Evolutionary conservation across 1,139 yeast species (phyloP).

Genomic region (Magnusiomyces sp.): DNA sequence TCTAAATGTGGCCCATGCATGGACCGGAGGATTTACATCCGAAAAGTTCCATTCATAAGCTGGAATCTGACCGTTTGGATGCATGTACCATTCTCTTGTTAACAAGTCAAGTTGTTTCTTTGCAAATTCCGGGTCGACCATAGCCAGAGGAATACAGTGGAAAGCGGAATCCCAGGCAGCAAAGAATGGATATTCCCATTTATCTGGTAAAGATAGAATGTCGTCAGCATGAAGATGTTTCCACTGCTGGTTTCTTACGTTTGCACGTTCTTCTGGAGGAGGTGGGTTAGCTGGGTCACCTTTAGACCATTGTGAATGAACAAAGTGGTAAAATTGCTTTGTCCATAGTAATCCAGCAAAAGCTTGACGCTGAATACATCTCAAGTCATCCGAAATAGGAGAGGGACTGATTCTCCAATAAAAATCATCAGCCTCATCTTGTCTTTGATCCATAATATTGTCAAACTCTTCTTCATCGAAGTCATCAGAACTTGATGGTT

Average conservation of each 20-base stretch:
- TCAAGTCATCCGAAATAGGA: constrained; percentile 73
- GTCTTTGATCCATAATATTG: constrained; percentile 60
- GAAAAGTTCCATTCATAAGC: constrained; percentile 97
- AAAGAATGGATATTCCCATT: constrained; percentile 95
- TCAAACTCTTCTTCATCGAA: constrained; percentile 77
- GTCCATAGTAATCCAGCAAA: constrained; percentile 94
- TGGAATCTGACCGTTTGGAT: constrained; percentile 97
- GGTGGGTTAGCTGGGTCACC: constrained; percentile 78
- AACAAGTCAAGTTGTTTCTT: constrained; percentile 80
- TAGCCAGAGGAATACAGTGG: constrained; percentile 89
- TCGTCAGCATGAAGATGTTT: constrained; percentile 84
- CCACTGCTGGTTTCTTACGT: constrained; percentile 85
- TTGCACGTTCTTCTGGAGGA: constrained; percentile 74
- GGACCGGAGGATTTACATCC: constrained; percentile 96
- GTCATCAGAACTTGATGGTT: constrained; percentile 32
- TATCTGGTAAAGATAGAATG: constrained; percentile 84
- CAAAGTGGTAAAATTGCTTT: constrained; percentile 83
- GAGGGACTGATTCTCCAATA: constrained; percentile 85
- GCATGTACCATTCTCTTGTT: constrained; percentile 97
- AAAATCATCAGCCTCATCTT: constrained; percentile 88
- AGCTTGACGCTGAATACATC: constrained; percentile 88
- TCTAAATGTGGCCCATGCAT: constrained; percentile 93
- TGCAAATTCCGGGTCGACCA: constrained; percentile 93
- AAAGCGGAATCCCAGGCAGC: constrained; percentile 98
- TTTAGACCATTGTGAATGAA: constrained; percentile 78